Conservation (phyloP, 371 early-diverging fungal genomes). For the Nosema muscidifuracis region DNA sequence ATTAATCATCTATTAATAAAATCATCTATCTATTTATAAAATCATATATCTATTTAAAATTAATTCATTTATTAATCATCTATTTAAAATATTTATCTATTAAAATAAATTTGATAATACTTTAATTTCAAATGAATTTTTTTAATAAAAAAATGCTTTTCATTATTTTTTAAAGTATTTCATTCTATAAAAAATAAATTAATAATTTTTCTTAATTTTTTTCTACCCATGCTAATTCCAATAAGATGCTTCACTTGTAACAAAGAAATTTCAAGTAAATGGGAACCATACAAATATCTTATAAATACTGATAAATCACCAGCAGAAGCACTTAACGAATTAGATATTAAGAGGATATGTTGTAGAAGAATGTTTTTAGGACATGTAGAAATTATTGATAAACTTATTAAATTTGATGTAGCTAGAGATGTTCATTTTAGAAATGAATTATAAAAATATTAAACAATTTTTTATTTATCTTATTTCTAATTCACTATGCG, state of each 20-base stretch:
- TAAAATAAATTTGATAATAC: no score
- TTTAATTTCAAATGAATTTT: no score
- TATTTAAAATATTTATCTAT: no score
- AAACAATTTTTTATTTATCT: slow-evolving; percentile 17
- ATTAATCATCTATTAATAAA: no score
- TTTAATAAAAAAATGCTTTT: no score
- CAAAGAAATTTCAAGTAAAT: slow-evolving; percentile 92
- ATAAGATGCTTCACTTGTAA: slow-evolving; percentile 90
- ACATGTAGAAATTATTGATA: slow-evolving; percentile 95
- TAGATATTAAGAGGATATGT: slow-evolving; percentile 90
- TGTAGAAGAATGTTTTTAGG: slow-evolving; percentile 96
- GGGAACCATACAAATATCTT: slow-evolving; percentile 79
- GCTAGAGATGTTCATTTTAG: slow-evolving; percentile 16
- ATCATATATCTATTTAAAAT: no score
- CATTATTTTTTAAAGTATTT: no score
- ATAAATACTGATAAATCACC: slow-evolving; percentile 71
- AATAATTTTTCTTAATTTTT: no score
- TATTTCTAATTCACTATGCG: slow-evolving; percentile 34
- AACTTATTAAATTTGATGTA: slow-evolving; percentile 79
- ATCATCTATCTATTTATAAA: no score
- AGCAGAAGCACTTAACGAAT: slow-evolving; percentile 72
- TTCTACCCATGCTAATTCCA: slow-evolving; percentile 91
- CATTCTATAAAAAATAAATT: no score
- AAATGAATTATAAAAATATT: background rate
- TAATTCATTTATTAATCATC: no score